These are phyloP conservation scores for Pseudopithomyces maydicus DNA, from an alignment of 2,329 filamentous ascomycete genomes.

Conservation along the genomic window DNA sequence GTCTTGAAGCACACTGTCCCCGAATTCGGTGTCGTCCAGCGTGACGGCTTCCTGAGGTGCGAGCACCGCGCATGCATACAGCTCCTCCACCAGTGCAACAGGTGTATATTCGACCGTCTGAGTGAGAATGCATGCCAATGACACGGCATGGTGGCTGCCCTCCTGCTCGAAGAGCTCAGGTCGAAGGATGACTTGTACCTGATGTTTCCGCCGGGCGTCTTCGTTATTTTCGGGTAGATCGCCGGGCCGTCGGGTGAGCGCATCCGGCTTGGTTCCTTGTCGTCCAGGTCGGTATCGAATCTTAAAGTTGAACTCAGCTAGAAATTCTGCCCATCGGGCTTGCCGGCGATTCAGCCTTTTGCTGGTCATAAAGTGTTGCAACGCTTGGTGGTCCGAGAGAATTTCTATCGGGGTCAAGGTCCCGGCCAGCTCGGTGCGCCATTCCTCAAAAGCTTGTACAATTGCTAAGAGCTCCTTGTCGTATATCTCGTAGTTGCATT, in stretches of 20 bases:
- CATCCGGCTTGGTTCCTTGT: not conserved
- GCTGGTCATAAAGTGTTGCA: not conserved
- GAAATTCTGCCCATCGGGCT: not conserved
- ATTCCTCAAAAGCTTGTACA: not conserved
- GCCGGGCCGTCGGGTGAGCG: not conserved
- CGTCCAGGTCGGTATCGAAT: not conserved
- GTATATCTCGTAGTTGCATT: too few species aligned
- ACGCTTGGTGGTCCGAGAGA: not conserved
- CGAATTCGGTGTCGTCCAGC: too few species aligned
- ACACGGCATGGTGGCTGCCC: too few species aligned
- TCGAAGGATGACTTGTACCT: not conserved
- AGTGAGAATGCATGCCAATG: not conserved
- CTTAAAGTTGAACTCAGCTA: not conserved
- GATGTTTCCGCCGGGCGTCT: not conserved
- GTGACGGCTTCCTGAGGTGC: too few species aligned
- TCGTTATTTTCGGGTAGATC: not conserved
- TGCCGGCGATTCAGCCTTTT: not conserved
- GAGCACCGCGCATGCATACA: too few species aligned
- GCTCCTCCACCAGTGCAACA: too few species aligned
- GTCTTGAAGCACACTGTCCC: too few species aligned
- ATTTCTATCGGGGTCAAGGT: not conserved
- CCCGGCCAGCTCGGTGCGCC: not conserved
- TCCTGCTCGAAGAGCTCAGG: not conserved
- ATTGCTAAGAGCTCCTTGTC: not conserved
- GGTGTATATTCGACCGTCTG: too few species aligned